Evolutionary conservation across 2,329 filamentous ascomycete species (phyloP).

Genomic region (Colletotrichum eremochloae): DNA sequence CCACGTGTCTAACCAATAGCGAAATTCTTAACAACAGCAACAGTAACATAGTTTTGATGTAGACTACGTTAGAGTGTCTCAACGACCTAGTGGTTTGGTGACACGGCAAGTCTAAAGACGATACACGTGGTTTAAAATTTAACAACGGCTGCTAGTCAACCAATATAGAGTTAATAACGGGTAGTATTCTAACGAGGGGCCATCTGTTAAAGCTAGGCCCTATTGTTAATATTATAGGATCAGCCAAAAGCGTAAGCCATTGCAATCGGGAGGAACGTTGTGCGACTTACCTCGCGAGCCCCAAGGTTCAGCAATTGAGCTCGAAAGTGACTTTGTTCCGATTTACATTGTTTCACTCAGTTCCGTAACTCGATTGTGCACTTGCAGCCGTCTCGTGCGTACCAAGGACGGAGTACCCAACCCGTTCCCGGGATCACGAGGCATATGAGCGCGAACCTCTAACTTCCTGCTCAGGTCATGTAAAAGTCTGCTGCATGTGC

Average conservation of each 20-base stretch:
- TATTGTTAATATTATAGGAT: neutral
- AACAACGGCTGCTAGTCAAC: too few relatives aligned
- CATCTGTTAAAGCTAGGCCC: too few relatives aligned
- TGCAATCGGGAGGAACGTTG: neutral
- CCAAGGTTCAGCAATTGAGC: conserved; percentile 3
- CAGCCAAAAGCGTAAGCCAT: neutral
- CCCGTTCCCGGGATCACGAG: neutral
- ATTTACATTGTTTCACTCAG: neutral
- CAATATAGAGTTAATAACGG: too few relatives aligned
- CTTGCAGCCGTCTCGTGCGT: conserved; percentile 15
- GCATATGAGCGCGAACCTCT: conserved; percentile 17
- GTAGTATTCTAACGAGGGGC: too few relatives aligned
- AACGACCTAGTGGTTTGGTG: too few relatives aligned
- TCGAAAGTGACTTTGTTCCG: conserved; percentile 1
- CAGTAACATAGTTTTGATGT: too few relatives aligned
- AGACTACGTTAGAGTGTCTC: too few relatives aligned
- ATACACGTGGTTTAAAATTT: too few relatives aligned
- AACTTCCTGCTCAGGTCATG: conserved; percentile 20
- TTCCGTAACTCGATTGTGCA: too few relatives aligned
- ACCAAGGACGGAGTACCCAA: neutral
- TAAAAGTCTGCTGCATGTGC: conserved; percentile 26
- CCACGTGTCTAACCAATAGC: too few relatives aligned
- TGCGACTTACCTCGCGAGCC: conserved; percentile 4
- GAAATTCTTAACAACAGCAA: too few relatives aligned
- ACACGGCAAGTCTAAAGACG: too few relatives aligned